Evolutionary conservation across 2,329 filamentous ascomycete genomes (phyloP), one percentile per base, ranked within the genome.

Genomic region (Beauveria scarabaeidicola): DNA sequence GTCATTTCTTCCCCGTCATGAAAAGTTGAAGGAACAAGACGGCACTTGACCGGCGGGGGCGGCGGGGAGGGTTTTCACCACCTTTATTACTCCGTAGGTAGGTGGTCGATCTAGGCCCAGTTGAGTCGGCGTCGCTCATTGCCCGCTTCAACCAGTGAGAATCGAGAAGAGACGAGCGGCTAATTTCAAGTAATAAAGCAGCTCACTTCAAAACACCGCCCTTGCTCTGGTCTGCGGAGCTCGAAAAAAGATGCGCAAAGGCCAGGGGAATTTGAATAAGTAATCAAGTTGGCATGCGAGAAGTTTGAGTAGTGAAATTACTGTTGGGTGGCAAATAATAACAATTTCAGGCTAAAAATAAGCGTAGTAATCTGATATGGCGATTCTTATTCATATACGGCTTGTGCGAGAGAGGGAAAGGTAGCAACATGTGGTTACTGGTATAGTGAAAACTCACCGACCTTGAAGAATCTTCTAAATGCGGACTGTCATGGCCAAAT

Each of bases 81-180:
- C 8, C 27, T 10, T 29, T 10, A 13, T 23, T 46, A 5, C 10
- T 21, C n/a, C n/a, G n/a, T n/a, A n/a, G 7, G 17, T 23, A 7
- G 21, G 21, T 13, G 8, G 44, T 21, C n/a, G 10, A 11, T 15
- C 10, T 13, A 5, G 21, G 29, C 43, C 53, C 41, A 29, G 53
- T 56, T 44, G 21, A 21, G 1, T 21, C 23, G 27, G 27, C 7
- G 52, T 44, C 40, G 40, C 17, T 46, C n/a, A 36, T 19, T 13
- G 29, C 21, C 25, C 25, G 27, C 29, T 36, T 17, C 11, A 23
- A 25, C 44, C 54, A 50, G 54, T 57, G 9, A 50, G 54, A 50
- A 44, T n/a, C 44, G 8, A 21, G 44, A 21, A 29, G 29, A 57
- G 54, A 48, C 54, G 54, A 57, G 44, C 54, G 46, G 54, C 44